phyloP scores from a whole-genome alignment of 208 protist species.

The Wallacemonas collosoma region DNA sequence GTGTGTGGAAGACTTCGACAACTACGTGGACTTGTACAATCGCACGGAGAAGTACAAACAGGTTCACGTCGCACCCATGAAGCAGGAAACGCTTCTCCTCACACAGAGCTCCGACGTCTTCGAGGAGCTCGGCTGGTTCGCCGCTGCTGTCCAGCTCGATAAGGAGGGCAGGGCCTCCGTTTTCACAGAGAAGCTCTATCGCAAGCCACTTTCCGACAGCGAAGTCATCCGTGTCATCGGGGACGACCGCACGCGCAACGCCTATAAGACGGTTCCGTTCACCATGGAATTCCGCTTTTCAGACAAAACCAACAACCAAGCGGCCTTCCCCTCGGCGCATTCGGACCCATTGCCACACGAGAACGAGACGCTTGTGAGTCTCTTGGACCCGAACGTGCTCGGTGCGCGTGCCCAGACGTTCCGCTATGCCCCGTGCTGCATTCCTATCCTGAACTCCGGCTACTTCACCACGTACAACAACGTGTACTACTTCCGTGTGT shows the following conservation, averaged over 20 bases:
- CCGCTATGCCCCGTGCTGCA: slow-evolving; percentile 79
- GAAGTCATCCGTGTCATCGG: slow-evolving; percentile 54
- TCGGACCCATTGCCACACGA: slow-evolving; percentile 60
- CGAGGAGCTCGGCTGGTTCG: slow-evolving; percentile 83
- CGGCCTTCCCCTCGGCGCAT: slow-evolving; percentile 57
- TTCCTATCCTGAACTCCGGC: slow-evolving; percentile 82
- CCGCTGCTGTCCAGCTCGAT: slow-evolving; percentile 26
- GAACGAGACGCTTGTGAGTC: slow-evolving; percentile 78
- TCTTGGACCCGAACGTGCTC: slow-evolving; percentile 71
- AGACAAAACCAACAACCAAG: slow-evolving; percentile 68
- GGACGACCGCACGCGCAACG: slow-evolving; percentile 43
- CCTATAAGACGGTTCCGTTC: slow-evolving; percentile 62
- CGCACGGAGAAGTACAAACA: slow-evolving; percentile 81
- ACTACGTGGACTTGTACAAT: slow-evolving; percentile 82
- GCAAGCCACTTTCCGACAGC: slow-evolving; percentile 50
- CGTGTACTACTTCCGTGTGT: slow-evolving; percentile 82
- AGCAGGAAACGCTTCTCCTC: slow-evolving; percentile 82
- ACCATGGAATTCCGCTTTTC: slow-evolving; percentile 56
- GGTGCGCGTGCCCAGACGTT: slow-evolving; percentile 51
- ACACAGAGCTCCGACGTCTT: slow-evolving; percentile 71
- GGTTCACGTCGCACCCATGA: slow-evolving; percentile 82
- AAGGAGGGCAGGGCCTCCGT: slow-evolving; percentile 35
- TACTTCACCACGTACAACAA: slow-evolving; percentile 90
- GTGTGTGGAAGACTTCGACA: slow-evolving; percentile 81
- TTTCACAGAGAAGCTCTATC: slow-evolving; percentile 44